Base-by-base conservation (phyloP, 805 yeast species). In the Cyberlindnera maclurae region DNA sequence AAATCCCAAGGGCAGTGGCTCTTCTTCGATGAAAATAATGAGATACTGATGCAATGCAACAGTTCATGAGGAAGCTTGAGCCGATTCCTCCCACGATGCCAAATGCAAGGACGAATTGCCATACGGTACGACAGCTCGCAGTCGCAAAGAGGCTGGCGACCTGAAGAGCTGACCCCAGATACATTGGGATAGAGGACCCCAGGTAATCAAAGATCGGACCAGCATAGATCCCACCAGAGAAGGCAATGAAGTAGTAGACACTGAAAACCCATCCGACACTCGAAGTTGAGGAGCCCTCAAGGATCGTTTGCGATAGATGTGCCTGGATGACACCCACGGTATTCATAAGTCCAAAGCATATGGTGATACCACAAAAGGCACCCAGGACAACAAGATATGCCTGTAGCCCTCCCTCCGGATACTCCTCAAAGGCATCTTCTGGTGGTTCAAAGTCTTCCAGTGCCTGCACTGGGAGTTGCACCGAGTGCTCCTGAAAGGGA, bases 231-330 rank as follows among this genome's bases (percentile, higher is more conserved):
- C 58, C 57, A 11, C 62, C 53, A n/a, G 52, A 49, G 22, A 57
- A 52, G 1, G 56, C 38, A 20, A 55, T 45, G 37, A 51, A 57
- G 31, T 43, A 46, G 38, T 45, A 57, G 2, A 55, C 44, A 12
- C 59, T 71, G 51, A 82, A 82, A 41, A 82, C 72, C 93, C 90
- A 83, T 1, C 85, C 75, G 5, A 80, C 64, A 3, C 73, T 56
- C 15, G 79, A 64, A 12, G 75, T 63, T 12, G 70, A 55, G 26
- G 64, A 46, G n/a, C 12, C 15, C 6, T 52, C 50, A 40, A 82
- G 62, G 44, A 77, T 78, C 51, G 79, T 71, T 13, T 59, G 56
- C 4, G 74, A 59, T 2, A 82, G 68, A 53, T 76, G 80, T 1
- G 84, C 73, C 56, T 82, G 84, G 30, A 82, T 65, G 1, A 79